Base-by-base conservation (phyloP, 2,329 filamentous ascomycete species). In the Periconia sp. region DNA sequence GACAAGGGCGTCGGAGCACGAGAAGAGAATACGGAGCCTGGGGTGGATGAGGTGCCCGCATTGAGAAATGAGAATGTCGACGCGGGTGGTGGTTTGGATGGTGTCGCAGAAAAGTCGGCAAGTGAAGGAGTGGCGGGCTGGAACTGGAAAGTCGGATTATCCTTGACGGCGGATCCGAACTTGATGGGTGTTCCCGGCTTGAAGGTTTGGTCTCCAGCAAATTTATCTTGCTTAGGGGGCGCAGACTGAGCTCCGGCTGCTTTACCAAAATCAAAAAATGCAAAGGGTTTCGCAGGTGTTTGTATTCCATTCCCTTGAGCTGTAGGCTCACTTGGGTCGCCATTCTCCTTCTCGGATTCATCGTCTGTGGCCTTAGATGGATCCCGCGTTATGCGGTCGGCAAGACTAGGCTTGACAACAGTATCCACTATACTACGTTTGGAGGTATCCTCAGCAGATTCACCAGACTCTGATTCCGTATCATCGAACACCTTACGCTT, bases 1-100 rank as follows among this genome's bases (percentile, higher is more conserved):
- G 72, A 73, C 8, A 67, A 47, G 9, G 72, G 72, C 10, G 72
- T 74, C 15, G 60, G 60, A 37, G 72, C 72, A 27, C 72, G 72
- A 3, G 72, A 73, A 5, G 69, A 68, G 41, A 73, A 63, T 1
- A 63, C 65, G 8, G 70, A 72, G 2, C 62, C 65, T 1, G 62
- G 52, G 5, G 57, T 61, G 1, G 69, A 70, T 10, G 65, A 66
- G 10, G 58, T 53, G 17, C 56, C 57, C 23, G 55, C 54, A 43
- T 53, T 60, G 27, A 68, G 59, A 31, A 69, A 70, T 44, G 55
- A 60, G 56, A 70, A 69, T 6, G 63, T 58, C 10, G 54, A 56
- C 5, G 59, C 31, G 33, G 60, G 60, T 11, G 61, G 61, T 10
- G 63, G 61, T 58, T 69, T 69, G 2, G 61, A 58, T 2, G 65